Evolutionary conservation across 768 basidiomycete genomes (phyloP), one percentile per base, ranked within the genome.

Genomic region (Hygrophorus pudorinus): DNA sequence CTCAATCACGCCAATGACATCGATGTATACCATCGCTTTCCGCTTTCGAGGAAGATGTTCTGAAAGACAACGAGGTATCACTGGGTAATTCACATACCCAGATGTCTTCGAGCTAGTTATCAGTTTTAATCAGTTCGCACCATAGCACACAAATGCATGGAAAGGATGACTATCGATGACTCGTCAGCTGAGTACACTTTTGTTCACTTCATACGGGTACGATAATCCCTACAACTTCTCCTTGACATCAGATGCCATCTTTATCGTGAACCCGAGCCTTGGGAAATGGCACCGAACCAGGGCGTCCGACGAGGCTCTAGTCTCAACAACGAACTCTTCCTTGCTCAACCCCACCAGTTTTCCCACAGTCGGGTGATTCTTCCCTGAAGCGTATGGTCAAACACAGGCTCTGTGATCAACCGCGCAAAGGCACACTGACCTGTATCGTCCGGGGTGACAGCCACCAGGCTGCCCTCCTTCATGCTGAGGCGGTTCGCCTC

Each of bases 261-360:
- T 56, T 27, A 66, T 53, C 9, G 59, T 58, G 44, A 64, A 72
- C 8, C 63, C 61, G 29, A 72, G 53, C 11, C 73, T 59, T 29
- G 79, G 78, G 56, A 79, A 79, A 58, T 79, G 78, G 43, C 65
- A 70, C 36, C 67, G 65, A 14, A 75, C 48, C 5, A 56, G 47
- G 4, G 70, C 71, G n/a, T n/a, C n/a, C n/a, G 59, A 56, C 0
- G 57, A 48, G 2, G 65, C 70, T 35, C 61, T 49, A 0, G 71
- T 65, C 53, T 78, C 71, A 27, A 81, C 53, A 1, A 72, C 68
- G 13, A 69, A 56, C 51, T 78, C 71, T 51, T 73, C 70, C 29
- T 54, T 58, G 53, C 64, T 73, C 21, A 78, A 60, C 0, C 65
- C 70, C 8, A 79, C 62, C 8, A 81, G 63, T 45, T 62, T 73